Conservation (phyloP, 2,329 filamentous ascomycete genomes). For the Ophiostoma sp. region DNA sequence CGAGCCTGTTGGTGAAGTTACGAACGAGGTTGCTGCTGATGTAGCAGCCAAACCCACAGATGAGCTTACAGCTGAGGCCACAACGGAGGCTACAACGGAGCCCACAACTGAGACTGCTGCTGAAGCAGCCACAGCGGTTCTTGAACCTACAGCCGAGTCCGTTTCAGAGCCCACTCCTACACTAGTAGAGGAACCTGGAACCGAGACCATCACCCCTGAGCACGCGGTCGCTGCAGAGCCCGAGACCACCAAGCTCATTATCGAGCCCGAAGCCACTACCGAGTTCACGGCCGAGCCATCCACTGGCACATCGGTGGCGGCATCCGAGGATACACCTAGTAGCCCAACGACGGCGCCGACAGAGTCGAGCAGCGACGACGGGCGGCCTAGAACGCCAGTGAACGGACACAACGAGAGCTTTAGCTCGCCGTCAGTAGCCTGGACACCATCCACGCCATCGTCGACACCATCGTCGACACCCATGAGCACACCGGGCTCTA, state of each 20-base stretch:
- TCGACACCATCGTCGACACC: constrained; percentile 4
- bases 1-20: background rate
- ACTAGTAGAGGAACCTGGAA: background rate
- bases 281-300: background rate
- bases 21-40: background rate
- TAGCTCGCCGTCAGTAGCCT: constrained; percentile 7
- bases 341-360: background rate
- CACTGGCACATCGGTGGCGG: background rate
- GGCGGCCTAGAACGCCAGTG: background rate
- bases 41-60: background rate
- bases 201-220: background rate
- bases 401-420: background rate
- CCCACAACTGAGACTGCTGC: background rate
- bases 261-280: background rate
- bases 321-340: background rate
- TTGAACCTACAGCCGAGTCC: background rate
- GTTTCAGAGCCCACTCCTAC: background rate
- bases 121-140: background rate
- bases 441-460: constrained; percentile 7
- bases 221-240: background rate
- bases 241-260: background rate
- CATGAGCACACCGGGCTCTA: constrained; percentile 19
- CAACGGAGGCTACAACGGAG: background rate
- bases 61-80: background rate
- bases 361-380: background rate